These are phyloP conservation scores for Colletotrichum sp. DNA, from an alignment of 2,329 filamentous ascomycete species.

Conservation along the genomic window DNA sequence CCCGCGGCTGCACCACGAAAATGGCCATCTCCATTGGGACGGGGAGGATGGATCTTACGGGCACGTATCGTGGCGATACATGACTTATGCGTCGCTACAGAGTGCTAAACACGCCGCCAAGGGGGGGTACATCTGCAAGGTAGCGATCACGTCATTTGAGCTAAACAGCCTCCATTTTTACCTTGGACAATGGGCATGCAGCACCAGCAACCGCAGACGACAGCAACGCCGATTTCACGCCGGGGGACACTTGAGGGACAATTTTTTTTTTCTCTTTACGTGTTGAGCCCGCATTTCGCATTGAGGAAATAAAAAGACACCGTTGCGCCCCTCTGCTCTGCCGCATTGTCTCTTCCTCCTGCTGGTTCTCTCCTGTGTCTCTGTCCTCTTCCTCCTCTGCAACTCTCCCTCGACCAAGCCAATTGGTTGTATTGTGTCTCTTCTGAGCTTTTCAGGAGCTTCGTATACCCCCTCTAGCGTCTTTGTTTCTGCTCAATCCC, in stretches of 20 bases:
- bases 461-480: background rate
- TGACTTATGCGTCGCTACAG: slow-evolving; percentile 15
- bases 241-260: slow-evolving; percentile 7
- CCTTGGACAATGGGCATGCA: slow-evolving; percentile 7
- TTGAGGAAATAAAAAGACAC: slow-evolving; percentile 17
- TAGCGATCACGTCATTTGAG: slow-evolving; percentile 28
- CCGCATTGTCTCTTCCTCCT: background rate
- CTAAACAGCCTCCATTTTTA: slow-evolving; percentile 25
- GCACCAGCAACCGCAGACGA: background rate
- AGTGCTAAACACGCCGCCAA: slow-evolving; percentile 2
- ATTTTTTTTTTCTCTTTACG: background rate
- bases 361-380: background rate
- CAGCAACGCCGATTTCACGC: slow-evolving; percentile 19
- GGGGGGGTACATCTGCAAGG: slow-evolving; percentile 20
- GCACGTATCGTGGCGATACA: slow-evolving; percentile 20
- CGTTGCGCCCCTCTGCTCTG: slow-evolving; percentile 2
- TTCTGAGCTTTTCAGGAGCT: background rate
- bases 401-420: background rate
- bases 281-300: slow-evolving; percentile 10
- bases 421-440: slow-evolving; percentile 9
- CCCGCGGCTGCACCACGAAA: background rate
- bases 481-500: background rate
- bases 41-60: slow-evolving; percentile 6
- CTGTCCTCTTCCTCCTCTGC: background rate
- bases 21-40: background rate